These are phyloP conservation scores for Firmiana major DNA, from an alignment of 345 rosid genomes.

Conservation along the genomic window DNA sequence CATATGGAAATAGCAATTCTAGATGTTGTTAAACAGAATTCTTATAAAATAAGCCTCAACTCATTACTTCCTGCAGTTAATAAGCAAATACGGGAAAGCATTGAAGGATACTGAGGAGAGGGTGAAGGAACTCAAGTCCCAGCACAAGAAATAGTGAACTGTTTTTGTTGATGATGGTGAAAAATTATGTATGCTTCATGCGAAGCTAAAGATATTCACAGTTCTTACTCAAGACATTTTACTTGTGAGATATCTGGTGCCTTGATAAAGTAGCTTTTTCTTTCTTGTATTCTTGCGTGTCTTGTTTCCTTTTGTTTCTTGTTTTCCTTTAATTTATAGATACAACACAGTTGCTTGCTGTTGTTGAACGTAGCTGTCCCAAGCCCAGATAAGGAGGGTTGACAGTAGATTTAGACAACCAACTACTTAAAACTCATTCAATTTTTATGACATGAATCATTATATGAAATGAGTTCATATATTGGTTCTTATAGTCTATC, in stretches of 20 bases:
- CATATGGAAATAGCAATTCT: constrained; percentile 1
- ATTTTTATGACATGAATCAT: too few species aligned
- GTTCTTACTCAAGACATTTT: not conserved
- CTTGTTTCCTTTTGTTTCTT: not conserved
- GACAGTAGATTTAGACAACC: too few species aligned
- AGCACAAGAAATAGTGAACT: constrained; percentile 32
- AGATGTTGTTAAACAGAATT: not conserved
- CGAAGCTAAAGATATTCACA: not conserved
- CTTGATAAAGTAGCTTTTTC: not conserved
- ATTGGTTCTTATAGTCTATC: too few species aligned
- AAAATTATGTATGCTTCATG: constrained; percentile 17
- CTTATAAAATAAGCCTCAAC: not conserved
- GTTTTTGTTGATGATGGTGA: constrained; percentile 22
- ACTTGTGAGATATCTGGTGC: not conserved
- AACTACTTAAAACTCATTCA: too few species aligned
- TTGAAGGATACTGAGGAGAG: constrained; percentile 76
- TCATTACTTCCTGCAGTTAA: constrained; percentile 41
- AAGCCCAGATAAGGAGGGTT: too few species aligned
- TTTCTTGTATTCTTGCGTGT: not conserved
- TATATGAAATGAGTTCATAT: too few species aligned
- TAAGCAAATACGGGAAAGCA: constrained; percentile 65
- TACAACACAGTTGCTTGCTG: not conserved
- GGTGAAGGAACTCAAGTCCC: constrained; percentile 77
- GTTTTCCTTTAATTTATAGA: not conserved
- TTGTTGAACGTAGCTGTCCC: too few species aligned